A percentile compares a stretch with the other conserved stretches of the same genome.
phyloP scores from a whole-genome alignment of 2,329 filamentous ascomycete species.

The Aureobasidium sp. region DNA sequence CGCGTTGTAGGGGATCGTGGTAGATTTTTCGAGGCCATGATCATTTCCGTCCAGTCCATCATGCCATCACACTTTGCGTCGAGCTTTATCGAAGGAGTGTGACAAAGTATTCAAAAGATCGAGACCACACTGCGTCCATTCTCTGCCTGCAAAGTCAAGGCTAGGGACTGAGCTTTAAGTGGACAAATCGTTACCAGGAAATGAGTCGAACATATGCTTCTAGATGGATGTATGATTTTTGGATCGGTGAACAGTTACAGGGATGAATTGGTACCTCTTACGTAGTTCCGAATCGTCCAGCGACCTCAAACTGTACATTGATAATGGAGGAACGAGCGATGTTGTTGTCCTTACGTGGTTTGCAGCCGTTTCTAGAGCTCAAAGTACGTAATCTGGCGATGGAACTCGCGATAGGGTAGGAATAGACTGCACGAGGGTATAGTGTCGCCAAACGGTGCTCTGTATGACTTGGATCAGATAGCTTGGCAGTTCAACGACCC shows the following conservation, averaged over 20 bases:
- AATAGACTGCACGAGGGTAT: too few relatives aligned
- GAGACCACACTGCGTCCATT: neutral
- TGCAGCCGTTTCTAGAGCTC: neutral
- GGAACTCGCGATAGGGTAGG: too few relatives aligned
- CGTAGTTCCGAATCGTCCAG: neutral
- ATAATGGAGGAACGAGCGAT: conserved; percentile 1
- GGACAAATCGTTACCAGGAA: neutral
- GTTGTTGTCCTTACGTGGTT: neutral
- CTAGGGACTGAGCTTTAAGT: neutral
- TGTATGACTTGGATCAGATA: too few relatives aligned
- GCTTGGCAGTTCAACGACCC: too few relatives aligned
- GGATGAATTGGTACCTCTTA: neutral
- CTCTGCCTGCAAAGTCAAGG: neutral
- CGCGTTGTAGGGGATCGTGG: neutral
- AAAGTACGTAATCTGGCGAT: neutral
- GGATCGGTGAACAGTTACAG: neutral
- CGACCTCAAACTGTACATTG: conserved; percentile 1
- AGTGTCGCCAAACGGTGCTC: too few relatives aligned
- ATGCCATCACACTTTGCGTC: neutral
- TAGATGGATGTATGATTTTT: neutral
- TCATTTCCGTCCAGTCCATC: neutral
- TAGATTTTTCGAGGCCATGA: neutral
- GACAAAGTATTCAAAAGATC: neutral
- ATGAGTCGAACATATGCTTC: neutral
- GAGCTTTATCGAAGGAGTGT: neutral